Conservation (phyloP, 495 filamentous ascomycete species). For the Eremomyces bilateralis region DNA sequence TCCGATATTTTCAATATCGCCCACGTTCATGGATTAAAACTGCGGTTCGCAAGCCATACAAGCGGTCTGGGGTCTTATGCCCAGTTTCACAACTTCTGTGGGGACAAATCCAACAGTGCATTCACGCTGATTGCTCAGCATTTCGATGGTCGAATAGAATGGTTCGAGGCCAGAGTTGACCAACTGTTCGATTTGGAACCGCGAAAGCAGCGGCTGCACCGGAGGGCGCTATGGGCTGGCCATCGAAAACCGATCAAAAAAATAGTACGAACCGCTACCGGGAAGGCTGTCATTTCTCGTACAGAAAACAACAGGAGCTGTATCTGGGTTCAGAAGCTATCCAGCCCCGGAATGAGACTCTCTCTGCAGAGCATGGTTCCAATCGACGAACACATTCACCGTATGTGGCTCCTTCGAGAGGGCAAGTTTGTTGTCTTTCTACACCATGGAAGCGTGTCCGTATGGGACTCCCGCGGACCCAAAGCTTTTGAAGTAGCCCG, state of each 20-base stretch:
- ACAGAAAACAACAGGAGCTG: constrained; percentile 60
- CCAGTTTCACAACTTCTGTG: constrained; percentile 46
- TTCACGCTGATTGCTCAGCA: constrained; percentile 65
- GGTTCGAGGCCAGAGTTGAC: constrained; percentile 60
- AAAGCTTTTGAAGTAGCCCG: constrained; percentile 33
- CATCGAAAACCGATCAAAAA: constrained; percentile 65
- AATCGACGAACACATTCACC: constrained; percentile 55
- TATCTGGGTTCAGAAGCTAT: constrained; percentile 52
- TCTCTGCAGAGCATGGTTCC: constrained; percentile 47
- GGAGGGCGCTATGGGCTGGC: constrained; percentile 53
- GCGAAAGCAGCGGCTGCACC: constrained; percentile 34
- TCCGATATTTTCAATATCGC: constrained; percentile 73
- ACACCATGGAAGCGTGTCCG: constrained; percentile 48
- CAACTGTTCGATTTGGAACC: constrained; percentile 61
- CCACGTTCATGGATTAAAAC: constrained; percentile 47
- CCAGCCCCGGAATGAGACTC: constrained; percentile 28
- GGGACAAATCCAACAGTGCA: constrained; percentile 34
- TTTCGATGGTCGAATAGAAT: constrained; percentile 68
- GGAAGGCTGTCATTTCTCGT: constrained; percentile 58
- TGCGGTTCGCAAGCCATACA: constrained; percentile 31
- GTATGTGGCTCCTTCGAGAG: constrained; percentile 52
- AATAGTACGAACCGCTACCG: constrained; percentile 62
- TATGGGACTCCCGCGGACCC: constrained; percentile 54
- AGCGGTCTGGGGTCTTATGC: constrained; percentile 30
- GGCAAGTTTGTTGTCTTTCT: constrained; percentile 65